phyloP scores from a whole-genome alignment of 805 yeast species.

The Saturnispora zaruensis region DNA sequence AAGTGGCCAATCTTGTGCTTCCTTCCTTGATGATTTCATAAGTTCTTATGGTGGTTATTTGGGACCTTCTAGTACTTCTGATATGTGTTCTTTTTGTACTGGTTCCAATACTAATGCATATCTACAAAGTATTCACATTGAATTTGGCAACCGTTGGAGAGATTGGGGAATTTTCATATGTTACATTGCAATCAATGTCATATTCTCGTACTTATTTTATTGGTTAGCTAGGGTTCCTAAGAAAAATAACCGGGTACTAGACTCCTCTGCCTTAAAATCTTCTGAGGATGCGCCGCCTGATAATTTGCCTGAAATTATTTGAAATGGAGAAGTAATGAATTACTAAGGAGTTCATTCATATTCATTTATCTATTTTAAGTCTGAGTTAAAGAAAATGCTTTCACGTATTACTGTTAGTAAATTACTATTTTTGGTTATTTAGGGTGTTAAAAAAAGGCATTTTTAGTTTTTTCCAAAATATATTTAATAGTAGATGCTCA shows the following conservation, averaged over 20 bases:
- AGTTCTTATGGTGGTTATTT: slow-evolving; percentile 41
- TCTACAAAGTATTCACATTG: slow-evolving; percentile 38
- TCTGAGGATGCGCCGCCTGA: slow-evolving; percentile 10
- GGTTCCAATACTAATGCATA: slow-evolving; percentile 49
- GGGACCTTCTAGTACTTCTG: slow-evolving; percentile 35
- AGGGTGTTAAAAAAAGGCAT: too few relatives aligned
- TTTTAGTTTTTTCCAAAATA: too few relatives aligned
- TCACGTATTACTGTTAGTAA: too few relatives aligned
- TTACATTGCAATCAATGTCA: slow-evolving; percentile 38
- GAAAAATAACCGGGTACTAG: slow-evolving; percentile 32
- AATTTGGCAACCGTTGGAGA: slow-evolving; percentile 49
- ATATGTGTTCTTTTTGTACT: slow-evolving; percentile 53
- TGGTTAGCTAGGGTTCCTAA: slow-evolving; percentile 73
- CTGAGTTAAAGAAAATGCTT: too few relatives aligned
- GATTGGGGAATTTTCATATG: slow-evolving; percentile 48
- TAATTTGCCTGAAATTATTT: slow-evolving; percentile 12
- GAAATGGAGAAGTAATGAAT: too few relatives aligned
- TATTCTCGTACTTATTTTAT: slow-evolving; percentile 28
- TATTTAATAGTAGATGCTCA: too few relatives aligned
- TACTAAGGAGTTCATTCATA: too few relatives aligned
- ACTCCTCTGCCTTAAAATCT: slow-evolving; percentile 18
- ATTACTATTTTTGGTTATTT: too few relatives aligned
- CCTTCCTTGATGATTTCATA: slow-evolving; percentile 38
- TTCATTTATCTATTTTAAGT: too few relatives aligned
- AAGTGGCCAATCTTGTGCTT: slow-evolving; percentile 47